Base-by-base conservation (phyloP, 768 basidiomycete species). In the Auricularia sp. region DNA sequence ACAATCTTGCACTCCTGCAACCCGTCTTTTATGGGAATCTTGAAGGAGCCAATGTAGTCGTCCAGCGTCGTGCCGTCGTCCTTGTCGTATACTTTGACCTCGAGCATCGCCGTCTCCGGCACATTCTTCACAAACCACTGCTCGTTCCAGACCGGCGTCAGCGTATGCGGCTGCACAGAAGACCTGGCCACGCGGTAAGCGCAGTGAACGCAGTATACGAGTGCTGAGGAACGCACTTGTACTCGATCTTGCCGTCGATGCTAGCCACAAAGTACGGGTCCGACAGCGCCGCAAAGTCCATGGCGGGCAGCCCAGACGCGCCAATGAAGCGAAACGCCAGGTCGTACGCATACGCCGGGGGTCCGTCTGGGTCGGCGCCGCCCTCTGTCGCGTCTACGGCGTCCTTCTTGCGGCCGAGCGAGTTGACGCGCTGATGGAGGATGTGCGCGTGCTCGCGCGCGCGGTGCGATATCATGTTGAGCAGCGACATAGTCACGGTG, bases 61-160 rank as follows among this genome's bases (percentile, higher is more conserved):
- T 91, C 87, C 16, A 14, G 18, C 37, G 81, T 72, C 0, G 77
- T 74, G 13, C 80, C 82, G 45, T 82, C 81, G 69, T 90, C 86
- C 70, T 90, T 89, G 71, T 89, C 87, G 64, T 84, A 73, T 18
- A 92, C 77, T 54, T 81, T 75, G n/a, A 90, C 82, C 3, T 76
- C 72, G 8, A 92, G 73, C 29, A 76, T 78, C 7, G 88, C 88
- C 18, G 77, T 80, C 4, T 71, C 73, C 0, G 90, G 89, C 14
- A 91, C 89, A 69, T 88, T 90, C 74, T 85, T 87, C 67, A 91
- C 75, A 45, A 76, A 75, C 90, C 90, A 91, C 8, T 78, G 67
- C 71, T 90, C 89, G 69, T 92, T 87, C 90, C 90, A 91, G 24
- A 88, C 85, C 0, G 90, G 90, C 0, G 76, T 68, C n/a, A 85